These are phyloP conservation scores for Pyrus betulifolia DNA, from an alignment of 306 rosid species.

Conservation along the genomic window DNA sequence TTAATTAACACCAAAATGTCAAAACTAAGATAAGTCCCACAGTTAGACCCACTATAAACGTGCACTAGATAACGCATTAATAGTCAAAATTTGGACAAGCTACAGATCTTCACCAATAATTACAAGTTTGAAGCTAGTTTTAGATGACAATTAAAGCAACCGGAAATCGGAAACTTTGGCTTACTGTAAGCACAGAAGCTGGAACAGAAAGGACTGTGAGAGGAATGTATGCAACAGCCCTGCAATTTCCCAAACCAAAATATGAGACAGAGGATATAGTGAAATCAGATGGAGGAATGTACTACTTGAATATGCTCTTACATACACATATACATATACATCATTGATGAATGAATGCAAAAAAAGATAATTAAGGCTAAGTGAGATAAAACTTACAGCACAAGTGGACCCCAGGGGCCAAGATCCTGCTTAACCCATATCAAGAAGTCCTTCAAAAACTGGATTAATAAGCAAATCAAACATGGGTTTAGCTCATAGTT, in stretches of 20 bases:
- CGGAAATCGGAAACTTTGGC: neutral
- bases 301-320: neutral
- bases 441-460: slow-evolving; percentile 74
- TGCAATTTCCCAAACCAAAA: slow-evolving; percentile 9
- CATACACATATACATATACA: neutral
- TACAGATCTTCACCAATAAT: neutral
- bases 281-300: neutral
- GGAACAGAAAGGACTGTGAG: slow-evolving; percentile 49
- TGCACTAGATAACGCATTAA: no score
- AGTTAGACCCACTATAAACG: no score
- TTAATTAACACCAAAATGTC: neutral
- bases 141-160: neutral
- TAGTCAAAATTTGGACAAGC: neutral
- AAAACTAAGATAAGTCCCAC: neutral
- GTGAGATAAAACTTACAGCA: slow-evolving; percentile 33
- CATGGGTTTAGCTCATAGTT: neutral
- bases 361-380: neutral
- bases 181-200: slow-evolving; percentile 48
- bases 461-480: slow-evolving; percentile 16
- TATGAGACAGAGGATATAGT: neutral
- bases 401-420: slow-evolving; percentile 87
- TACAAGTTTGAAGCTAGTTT: neutral
- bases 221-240: slow-evolving; percentile 58
- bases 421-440: slow-evolving; percentile 67
- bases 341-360: neutral